phyloP scores from a whole-genome alignment of 495 filamentous ascomycete species.

The Achaetomiella virescens region DNA sequence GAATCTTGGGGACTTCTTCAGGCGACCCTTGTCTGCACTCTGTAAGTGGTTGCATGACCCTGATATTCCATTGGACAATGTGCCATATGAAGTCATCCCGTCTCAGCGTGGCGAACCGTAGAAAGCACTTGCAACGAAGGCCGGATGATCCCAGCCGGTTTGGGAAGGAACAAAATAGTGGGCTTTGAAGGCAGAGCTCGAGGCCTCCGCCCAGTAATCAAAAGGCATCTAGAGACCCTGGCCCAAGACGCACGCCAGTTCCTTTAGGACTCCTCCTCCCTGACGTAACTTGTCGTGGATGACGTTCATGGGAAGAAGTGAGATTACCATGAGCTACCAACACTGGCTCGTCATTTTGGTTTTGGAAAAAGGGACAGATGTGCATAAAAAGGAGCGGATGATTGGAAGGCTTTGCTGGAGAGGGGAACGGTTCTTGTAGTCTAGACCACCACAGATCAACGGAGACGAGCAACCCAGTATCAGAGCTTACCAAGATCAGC shows the following conservation, averaged over 20 bases:
- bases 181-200: background rate
- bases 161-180: background rate
- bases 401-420: background rate
- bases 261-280: background rate
- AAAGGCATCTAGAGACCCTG: background rate
- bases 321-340: background rate
- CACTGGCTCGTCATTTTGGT: background rate
- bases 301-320: background rate
- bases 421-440: background rate
- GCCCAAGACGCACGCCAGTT: background rate
- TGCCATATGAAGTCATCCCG: constrained; percentile 5
- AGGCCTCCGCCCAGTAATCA: background rate
- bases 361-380: background rate
- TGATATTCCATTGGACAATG: background rate
- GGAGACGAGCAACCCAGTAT: background rate
- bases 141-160: background rate
- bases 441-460: background rate
- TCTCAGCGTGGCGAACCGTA: background rate
- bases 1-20: background rate
- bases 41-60: background rate
- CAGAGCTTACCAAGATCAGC: constrained; percentile 2
- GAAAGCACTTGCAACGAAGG: background rate
- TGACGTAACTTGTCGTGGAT: constrained; percentile 1
- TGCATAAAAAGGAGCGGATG: constrained; percentile 2
- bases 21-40: background rate